Percentiles rank a stretch among this genome's conserved stretches.
phyloP scores from a whole-genome alignment of 2,329 filamentous ascomycete genomes.

The Beauveria sp. region DNA sequence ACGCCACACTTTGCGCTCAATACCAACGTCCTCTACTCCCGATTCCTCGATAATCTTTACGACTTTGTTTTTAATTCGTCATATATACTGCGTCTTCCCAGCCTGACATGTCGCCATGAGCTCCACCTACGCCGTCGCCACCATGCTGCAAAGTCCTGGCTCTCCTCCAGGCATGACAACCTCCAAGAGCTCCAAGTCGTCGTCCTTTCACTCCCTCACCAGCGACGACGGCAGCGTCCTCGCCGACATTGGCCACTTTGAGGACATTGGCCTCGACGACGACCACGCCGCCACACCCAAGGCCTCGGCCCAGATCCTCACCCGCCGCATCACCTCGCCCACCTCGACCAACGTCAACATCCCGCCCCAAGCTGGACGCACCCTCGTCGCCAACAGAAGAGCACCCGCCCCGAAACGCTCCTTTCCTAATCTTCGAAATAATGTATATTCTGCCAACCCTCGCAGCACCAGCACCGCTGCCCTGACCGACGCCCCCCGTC shows the following conservation, averaged over 20 bases:
- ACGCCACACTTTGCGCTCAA: background rate
- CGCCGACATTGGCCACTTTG: slow-evolving; percentile 74
- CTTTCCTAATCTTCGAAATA: slow-evolving; percentile 38
- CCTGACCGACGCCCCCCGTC: slow-evolving; percentile 28
- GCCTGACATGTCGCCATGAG: slow-evolving; percentile 28
- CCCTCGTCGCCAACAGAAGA: slow-evolving; percentile 22
- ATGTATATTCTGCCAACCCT: slow-evolving; percentile 39
- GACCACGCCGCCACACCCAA: slow-evolving; percentile 38
- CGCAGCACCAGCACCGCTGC: slow-evolving; percentile 40
- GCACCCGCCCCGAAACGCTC: slow-evolving; percentile 31
- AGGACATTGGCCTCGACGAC: slow-evolving; percentile 84
- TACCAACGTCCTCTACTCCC: background rate
- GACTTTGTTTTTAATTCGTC: background rate
- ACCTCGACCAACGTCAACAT: slow-evolving; percentile 13
- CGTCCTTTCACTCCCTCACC: slow-evolving; percentile 73
- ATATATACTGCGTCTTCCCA: background rate
- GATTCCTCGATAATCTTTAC: background rate
- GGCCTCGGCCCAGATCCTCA: slow-evolving; percentile 35
- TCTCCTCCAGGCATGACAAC: slow-evolving; percentile 57
- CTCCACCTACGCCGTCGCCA: slow-evolving; percentile 23
- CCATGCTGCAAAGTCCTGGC: slow-evolving; percentile 24
- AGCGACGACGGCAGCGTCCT: slow-evolving; percentile 65
- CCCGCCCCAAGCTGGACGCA: slow-evolving; percentile 16
- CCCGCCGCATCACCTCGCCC: slow-evolving; percentile 20
- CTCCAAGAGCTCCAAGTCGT: slow-evolving; percentile 87